Evolutionary conservation across 352 stramenopile genomes (phyloP).

Genomic region (Globisporangium orthogonon): DNA sequence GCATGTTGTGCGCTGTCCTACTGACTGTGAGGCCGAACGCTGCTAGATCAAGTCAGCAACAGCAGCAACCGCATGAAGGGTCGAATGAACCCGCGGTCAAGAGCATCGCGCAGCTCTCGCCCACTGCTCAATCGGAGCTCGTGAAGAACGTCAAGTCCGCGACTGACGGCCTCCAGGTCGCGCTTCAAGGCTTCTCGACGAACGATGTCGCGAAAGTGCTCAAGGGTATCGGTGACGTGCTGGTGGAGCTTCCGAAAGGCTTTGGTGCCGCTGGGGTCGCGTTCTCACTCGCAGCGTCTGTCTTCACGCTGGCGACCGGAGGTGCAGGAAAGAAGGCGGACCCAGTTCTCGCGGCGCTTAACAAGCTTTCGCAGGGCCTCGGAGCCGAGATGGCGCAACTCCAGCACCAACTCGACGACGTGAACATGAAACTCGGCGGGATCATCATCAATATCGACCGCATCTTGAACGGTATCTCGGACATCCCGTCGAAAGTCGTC

Average conservation of each 20-base stretch:
- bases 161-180: constrained; percentile 39
- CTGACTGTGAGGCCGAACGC: background rate
- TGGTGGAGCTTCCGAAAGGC: constrained; percentile 23
- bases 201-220: constrained; percentile 30
- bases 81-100: background rate
- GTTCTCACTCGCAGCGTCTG: constrained; percentile 36
- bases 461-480: constrained; percentile 27
- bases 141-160: constrained; percentile 29
- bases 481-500: constrained; percentile 31
- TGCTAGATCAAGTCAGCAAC: background rate
- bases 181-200: constrained; percentile 18
- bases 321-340: constrained; percentile 14
- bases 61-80: background rate
- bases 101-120: constrained; percentile 13
- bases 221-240: constrained; percentile 32
- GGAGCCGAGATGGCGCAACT: constrained; percentile 22
- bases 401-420: constrained; percentile 14
- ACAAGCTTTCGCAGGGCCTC: constrained; percentile 21
- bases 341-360: constrained; percentile 23
- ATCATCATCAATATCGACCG: constrained; percentile 31
- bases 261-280: constrained; percentile 32
- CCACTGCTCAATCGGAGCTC: constrained; percentile 4
- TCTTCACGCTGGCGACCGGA: constrained; percentile 15
- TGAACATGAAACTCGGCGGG: constrained; percentile 19
- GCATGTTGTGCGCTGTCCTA: background rate